Evolutionary conservation across 2,329 filamentous ascomycete genomes (phyloP), one percentile per base, ranked within the genome.

Genomic region (Aspergillus cejpii): DNA sequence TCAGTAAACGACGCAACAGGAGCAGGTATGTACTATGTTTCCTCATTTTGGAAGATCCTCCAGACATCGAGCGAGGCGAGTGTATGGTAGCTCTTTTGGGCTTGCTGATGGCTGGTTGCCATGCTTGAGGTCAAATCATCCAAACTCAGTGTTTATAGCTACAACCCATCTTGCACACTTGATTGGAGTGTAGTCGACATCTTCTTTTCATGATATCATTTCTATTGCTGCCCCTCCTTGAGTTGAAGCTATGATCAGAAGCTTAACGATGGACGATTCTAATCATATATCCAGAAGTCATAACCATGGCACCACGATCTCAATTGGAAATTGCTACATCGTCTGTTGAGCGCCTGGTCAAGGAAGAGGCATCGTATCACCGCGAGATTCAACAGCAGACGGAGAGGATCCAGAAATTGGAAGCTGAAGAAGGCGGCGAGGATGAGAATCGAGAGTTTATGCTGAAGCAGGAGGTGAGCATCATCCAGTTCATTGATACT

Each of bases 321-420:
- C 80, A 58, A 88, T 94, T 67, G 81, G 87, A 49, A 87, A 92
- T 96, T 62, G 82, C 85, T 36, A 92, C 87, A 19, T 80, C 83
- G 50, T 81, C 87, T 15, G 80, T 97, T 55, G 75, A 79, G 58
- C 87, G 92, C 47, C 79, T 97, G 38, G 80, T 95, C 54, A 96
- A 94, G 69, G 92, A 98, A 68, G 87, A 96, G 67, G 74, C 78
- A 29, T 91, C 84, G 58, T 97, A 98, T 72, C 85, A 90, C 74
- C 85, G 85, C 63, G 92, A 98, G 67, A 77, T 90, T 15, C 73
- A 78, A 52, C 75, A 83, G 53, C 90, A 97, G 64, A 76, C 86
- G 57, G 76, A 78, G 49, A 80, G 85, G 45, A 78, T 94, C 52
- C 71, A 78, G 64, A 80, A 81, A 63, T 75, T 94, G 14, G 76